Conservation (phyloP, 305 asterid genomes). For the Ilex paraguariensis region DNA sequence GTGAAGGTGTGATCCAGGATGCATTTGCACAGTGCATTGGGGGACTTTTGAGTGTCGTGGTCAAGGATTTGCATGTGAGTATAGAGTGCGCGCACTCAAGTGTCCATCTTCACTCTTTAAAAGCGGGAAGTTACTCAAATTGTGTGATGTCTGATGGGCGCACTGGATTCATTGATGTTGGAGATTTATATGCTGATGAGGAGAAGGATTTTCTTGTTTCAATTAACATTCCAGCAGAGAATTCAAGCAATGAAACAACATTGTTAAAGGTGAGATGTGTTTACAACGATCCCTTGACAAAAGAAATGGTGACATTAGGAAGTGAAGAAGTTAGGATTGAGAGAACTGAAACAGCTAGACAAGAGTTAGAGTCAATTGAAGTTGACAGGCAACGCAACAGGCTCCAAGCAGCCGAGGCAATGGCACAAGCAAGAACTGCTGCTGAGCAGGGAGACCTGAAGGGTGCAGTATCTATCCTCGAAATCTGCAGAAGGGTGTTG, state of each 20-base stretch:
- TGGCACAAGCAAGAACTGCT: conserved; percentile 63
- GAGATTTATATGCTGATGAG: conserved; percentile 91
- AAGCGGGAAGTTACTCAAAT: conserved; percentile 65
- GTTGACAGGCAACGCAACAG: conserved; percentile 90
- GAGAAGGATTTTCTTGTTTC: conserved; percentile 79
- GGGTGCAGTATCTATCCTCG: conserved; percentile 64
- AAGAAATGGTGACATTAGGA: conserved; percentile 42
- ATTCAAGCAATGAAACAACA: conserved; percentile 35
- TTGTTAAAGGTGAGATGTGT: conserved; percentile 57
- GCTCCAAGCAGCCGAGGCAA: conserved; percentile 81
- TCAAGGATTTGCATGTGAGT: conserved; percentile 51
- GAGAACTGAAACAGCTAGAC: conserved; percentile 42
- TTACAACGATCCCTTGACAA: conserved; percentile 68
- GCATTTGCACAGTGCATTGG: conserved; percentile 98
- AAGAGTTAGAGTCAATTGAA: conserved; percentile 51
- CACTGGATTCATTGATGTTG: conserved; percentile 57
- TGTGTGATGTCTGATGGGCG: conserved; percentile 39
- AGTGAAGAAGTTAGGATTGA: conserved; percentile 50
- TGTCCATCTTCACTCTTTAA: conserved; percentile 42
- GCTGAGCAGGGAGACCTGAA: conserved; percentile 79
- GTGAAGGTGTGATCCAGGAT: conserved; percentile 81
- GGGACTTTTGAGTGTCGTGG: conserved; percentile 85
- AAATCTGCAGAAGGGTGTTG: conserved; percentile 46
- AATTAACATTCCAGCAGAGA: conserved; percentile 54
- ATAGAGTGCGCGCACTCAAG: conserved; percentile 48